Evolutionary conservation across 768 basidiomycete genomes (phyloP).

Genomic region (Guyanaporus albipodus): DNA sequence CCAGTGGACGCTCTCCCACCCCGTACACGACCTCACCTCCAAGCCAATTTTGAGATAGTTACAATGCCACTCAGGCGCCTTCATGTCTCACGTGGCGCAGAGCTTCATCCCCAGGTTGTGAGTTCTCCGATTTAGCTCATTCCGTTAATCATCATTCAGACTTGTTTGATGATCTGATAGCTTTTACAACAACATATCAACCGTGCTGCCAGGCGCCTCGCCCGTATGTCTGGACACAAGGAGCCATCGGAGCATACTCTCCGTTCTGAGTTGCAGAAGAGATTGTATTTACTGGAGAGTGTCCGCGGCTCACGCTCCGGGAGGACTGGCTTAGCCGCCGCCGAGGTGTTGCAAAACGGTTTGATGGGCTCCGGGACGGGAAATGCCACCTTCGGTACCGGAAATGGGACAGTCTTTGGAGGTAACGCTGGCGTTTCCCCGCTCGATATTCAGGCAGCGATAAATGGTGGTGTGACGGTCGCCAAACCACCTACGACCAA

Average conservation of each 20-base stretch:
- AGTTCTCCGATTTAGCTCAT: conserved; percentile 13
- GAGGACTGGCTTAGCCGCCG: conserved; percentile 10
- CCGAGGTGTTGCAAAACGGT: background rate
- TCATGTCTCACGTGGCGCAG: conserved; percentile 23
- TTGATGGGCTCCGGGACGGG: background rate
- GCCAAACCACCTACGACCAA: conserved; percentile 39
- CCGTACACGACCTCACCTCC: conserved; percentile 9
- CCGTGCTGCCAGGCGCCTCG: conserved; percentile 57
- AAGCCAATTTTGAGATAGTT: conserved; percentile 29
- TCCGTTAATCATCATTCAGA: background rate
- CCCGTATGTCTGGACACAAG: conserved; percentile 61
- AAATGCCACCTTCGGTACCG: conserved; percentile 4
- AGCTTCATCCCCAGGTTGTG: conserved; percentile 43
- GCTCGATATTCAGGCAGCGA: conserved; percentile 35
- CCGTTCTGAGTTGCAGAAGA: conserved; percentile 40
- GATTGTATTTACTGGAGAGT: conserved; percentile 36
- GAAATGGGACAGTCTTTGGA: conserved; percentile 9
- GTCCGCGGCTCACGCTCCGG: conserved; percentile 15
- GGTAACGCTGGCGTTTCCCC: conserved; percentile 31
- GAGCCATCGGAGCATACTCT: conserved; percentile 49
- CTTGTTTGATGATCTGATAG: conserved; percentile 32
- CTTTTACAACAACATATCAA: conserved; percentile 69
- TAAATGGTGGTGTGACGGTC: conserved; percentile 37
- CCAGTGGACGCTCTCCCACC: conserved; percentile 29
- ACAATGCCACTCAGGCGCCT: conserved; percentile 42